Evolutionary conservation across 805 yeast species (phyloP).

Genomic region (Candida odintsovae): DNA sequence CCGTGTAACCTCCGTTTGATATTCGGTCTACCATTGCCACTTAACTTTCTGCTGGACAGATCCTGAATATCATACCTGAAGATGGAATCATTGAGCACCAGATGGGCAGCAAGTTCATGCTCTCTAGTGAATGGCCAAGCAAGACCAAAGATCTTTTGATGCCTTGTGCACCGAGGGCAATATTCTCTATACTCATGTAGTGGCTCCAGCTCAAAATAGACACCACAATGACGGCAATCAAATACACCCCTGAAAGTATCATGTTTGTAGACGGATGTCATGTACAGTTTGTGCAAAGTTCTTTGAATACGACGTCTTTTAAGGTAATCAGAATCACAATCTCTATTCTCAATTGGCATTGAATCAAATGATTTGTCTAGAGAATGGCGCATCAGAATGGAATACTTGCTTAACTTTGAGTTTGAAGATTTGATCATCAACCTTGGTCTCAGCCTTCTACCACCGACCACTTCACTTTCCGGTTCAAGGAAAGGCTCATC

Average conservation of each 20-base stretch:
- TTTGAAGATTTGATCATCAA: neutral
- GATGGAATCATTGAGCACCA: conserved; percentile 1
- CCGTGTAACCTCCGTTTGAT: neutral
- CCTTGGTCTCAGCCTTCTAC: conserved; percentile 12
- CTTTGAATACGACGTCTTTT: conserved; percentile 12
- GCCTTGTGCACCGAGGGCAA: conserved; percentile 26
- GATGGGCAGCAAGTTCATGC: neutral
- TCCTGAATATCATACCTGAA: conserved; percentile 8
- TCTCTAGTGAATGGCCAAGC: conserved; percentile 24
- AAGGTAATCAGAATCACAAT: neutral
- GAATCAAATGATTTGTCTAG: conserved; percentile 13
- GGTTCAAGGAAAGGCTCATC: conserved; percentile 4
- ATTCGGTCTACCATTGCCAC: neutral
- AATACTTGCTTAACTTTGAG: neutral
- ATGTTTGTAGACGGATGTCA: conserved; percentile 8
- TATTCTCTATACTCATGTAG: conserved; percentile 8
- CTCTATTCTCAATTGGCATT: neutral
- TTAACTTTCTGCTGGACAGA: neutral
- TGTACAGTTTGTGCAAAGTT: conserved; percentile 20
- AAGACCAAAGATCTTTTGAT: conserved; percentile 18
- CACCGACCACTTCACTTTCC: conserved; percentile 9
- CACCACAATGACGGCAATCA: conserved; percentile 27
- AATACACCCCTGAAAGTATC: conserved; percentile 9
- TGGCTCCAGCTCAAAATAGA: conserved; percentile 15
- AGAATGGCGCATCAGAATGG: conserved; percentile 3